phyloP scores from a whole-genome alignment of 2,329 filamentous ascomycete species.

The Cryphonectria radicalis region DNA sequence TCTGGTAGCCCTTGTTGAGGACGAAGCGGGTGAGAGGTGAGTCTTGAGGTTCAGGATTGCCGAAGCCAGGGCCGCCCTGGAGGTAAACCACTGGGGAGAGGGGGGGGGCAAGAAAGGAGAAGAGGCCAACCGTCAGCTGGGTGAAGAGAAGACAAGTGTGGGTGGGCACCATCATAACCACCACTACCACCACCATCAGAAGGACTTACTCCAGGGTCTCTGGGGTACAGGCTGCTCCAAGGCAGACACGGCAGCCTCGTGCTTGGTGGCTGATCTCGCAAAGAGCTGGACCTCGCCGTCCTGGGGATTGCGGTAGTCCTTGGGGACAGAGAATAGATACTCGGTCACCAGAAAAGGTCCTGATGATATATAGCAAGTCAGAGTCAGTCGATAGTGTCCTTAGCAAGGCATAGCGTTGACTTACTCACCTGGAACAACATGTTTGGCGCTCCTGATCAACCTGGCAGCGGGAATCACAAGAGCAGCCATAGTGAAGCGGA shows the following conservation, averaged over 20 bases:
- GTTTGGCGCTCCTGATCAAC: slow-evolving; percentile 18
- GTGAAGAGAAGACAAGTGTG: no score
- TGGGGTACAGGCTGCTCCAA: slow-evolving; percentile 37
- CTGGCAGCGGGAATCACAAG: slow-evolving; percentile 23
- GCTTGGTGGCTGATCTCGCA: slow-evolving; percentile 71
- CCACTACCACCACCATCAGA: neutral
- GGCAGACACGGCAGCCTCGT: slow-evolving; percentile 64
- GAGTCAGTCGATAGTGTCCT: neutral
- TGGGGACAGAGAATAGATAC: slow-evolving; percentile 83
- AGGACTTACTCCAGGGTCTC: slow-evolving; percentile 19
- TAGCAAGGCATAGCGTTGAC: neutral
- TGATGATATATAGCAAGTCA: slow-evolving; percentile 38
- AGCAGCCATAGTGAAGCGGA: slow-evolving; percentile 14
- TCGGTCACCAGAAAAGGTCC: slow-evolving; percentile 79
- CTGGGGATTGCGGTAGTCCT: slow-evolving; percentile 70
- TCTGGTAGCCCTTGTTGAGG: slow-evolving; percentile 80
- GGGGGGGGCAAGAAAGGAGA: no score
- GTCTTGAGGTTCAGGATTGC: slow-evolving; percentile 75
- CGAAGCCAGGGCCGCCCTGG: slow-evolving; percentile 84
- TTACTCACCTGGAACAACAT: slow-evolving; percentile 25
- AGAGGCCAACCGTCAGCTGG: neutral
- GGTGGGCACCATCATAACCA: neutral
- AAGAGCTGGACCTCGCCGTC: slow-evolving; percentile 73
- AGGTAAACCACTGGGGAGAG: slow-evolving; percentile 64
- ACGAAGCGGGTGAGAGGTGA: slow-evolving; percentile 71